These are phyloP conservation scores for Zea luxurians DNA, from an alignment of 176 grass and related monocot genomes.

Conservation along the genomic window DNA sequence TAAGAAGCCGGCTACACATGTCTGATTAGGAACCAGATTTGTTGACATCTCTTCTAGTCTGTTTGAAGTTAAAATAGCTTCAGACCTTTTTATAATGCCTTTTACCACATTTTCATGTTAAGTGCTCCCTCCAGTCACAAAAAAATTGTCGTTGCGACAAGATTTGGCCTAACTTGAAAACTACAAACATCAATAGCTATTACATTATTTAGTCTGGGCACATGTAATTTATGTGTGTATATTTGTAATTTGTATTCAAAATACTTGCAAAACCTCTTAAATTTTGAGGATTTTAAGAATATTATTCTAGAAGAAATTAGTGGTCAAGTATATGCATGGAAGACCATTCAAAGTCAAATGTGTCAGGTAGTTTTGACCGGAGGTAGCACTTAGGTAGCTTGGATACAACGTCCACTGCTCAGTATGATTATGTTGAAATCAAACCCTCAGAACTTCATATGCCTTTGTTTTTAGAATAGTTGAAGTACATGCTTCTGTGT, in stretches of 20 bases:
- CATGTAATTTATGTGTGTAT: not conserved
- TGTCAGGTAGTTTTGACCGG: not conserved
- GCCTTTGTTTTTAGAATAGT: constrained; percentile 10
- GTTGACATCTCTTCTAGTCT: constrained; percentile 17
- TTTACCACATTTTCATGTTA: not conserved
- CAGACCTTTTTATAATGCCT: not conserved
- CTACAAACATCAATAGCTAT: not conserved
- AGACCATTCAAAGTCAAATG: not conserved
- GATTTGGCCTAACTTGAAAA: not conserved
- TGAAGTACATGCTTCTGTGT: not conserved
- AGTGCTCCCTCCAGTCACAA: not conserved
- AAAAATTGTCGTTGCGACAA: not conserved
- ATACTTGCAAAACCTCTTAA: not conserved
- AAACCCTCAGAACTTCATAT: not conserved
- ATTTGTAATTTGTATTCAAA: not conserved
- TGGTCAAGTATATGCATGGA: not conserved
- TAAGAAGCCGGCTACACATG: not conserved
- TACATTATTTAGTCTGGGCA: not conserved
- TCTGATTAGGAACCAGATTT: not conserved
- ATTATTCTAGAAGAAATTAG: not conserved
- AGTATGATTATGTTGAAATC: not conserved
- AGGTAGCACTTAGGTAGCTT: not conserved
- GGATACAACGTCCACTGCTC: not conserved
- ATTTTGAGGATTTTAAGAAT: not conserved
- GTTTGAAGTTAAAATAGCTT: not conserved